A percentile compares a stretch with the other conserved stretches of the same genome.
phyloP scores from a whole-genome alignment of 2,329 filamentous ascomycete species.

The Fusarium nodosum region DNA sequence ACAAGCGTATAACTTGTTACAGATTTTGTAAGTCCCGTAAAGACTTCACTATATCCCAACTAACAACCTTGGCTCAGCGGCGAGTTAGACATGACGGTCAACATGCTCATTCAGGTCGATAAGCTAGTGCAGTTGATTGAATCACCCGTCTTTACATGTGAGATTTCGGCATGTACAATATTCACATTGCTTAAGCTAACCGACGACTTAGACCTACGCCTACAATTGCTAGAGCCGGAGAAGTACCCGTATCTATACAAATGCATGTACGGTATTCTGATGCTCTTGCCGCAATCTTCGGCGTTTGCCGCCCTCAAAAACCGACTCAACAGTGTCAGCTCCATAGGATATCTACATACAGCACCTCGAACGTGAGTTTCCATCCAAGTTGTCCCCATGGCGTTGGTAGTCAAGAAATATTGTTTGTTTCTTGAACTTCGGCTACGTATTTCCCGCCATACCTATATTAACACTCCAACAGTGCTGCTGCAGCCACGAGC shows the following conservation, averaged over 20 bases:
- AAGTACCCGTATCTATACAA: constrained; percentile 96
- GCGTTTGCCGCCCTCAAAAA: constrained; percentile 98
- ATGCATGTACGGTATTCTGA: constrained; percentile 95
- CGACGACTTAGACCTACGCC: constrained; percentile 77
- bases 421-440: background rate
- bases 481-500: constrained; percentile 63
- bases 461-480: constrained; percentile 33
- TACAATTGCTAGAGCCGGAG: constrained; percentile 95
- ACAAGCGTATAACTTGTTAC: constrained; percentile 94
- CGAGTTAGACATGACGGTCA: constrained; percentile 98
- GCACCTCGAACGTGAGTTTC: constrained; percentile 77
- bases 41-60: background rate
- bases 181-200: constrained; percentile 5
- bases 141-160: constrained; percentile 97
- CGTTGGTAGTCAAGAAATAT: background rate
- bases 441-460: background rate
- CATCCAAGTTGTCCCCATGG: background rate
- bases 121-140: constrained; percentile 97
- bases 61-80: constrained; percentile 69
- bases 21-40: constrained; percentile 80
- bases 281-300: constrained; percentile 98
- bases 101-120: constrained; percentile 98
- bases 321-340: constrained; percentile 94
- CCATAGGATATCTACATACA: constrained; percentile 93
- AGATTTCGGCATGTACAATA: constrained; percentile 51